Base-by-base conservation (phyloP, 148 eudicot genomes). In the Rheum nobile region DNA sequence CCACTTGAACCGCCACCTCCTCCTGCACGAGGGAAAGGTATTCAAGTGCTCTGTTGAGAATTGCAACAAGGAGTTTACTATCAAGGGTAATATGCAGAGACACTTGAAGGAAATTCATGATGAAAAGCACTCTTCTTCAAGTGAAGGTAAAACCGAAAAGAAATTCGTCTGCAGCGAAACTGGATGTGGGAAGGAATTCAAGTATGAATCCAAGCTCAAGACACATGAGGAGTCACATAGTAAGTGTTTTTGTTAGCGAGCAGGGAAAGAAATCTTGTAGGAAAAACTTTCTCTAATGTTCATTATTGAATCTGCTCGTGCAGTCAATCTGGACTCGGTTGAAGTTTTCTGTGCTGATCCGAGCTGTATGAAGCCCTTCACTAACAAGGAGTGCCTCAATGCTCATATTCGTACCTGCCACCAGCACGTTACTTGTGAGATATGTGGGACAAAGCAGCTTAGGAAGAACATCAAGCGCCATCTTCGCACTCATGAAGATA, bases 101-200 rank as follows among this genome's bases (percentile, higher is more conserved):
- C 98, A 95, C 73, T 67, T 91, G 41, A 86, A 86, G 47, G 93
- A 90, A 67, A 72, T 88, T 55, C 98, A 95, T 69, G 89, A 75
- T 2, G 80, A 77, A 21, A 80, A 79, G 17, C 80, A 67, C 69
- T 44, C 22, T 70, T 80, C 34, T 70, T 77, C 70, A 0, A 38
- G 39, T 39, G 65, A 43, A 8, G 71, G 41, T 39, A 77, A 17
- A 48, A 72, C 61, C 11, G 82, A 73, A 38, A 83, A 83, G 76
- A 82, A 83, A 81, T 71, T 81, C 68, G 75, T 83, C 14, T 95
- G 99, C 84, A 75, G 70, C 29, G 91, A 91, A 78, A 41, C n/a
- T 77, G 99, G 94, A 39, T 95, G 99, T 75, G 96, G 99, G 8
- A 95, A 95, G 84, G 89, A 77, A 80, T 95, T 95, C 76, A 86